Evolutionary conservation across 306 rosid genomes (phyloP).

Genomic region (Urtica urens): DNA sequence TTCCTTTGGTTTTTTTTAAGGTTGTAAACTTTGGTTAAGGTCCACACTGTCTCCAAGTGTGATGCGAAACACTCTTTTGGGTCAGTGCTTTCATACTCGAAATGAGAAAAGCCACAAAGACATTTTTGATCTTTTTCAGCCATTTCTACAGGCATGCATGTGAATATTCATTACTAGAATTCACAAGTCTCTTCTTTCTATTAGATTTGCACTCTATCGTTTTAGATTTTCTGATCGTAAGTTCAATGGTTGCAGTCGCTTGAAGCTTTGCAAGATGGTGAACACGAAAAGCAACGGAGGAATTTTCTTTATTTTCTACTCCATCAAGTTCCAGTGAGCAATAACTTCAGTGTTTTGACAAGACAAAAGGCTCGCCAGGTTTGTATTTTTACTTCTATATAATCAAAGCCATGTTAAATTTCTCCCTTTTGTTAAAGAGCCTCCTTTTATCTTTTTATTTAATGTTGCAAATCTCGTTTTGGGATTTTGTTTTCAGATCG

Average conservation of each 20-base stretch:
- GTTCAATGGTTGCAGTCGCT: constrained; percentile 59
- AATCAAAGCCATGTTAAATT: constrained; percentile 4
- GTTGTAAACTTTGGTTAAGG: constrained; percentile 97
- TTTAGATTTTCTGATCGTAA: constrained; percentile 5
- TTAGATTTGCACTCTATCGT: background rate
- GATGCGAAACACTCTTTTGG: constrained; percentile 90
- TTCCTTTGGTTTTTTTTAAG: constrained; percentile 34
- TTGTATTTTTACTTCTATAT: constrained; percentile 23
- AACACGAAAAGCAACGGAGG: constrained; percentile 90
- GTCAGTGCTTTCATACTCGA: constrained; percentile 90
- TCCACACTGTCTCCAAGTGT: constrained; percentile 82
- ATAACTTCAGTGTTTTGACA: constrained; percentile 77
- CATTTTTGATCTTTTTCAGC: constrained; percentile 88
- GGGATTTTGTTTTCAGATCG: constrained; percentile 62
- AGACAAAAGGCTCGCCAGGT: constrained; percentile 91
- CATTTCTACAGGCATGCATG: constrained; percentile 78
- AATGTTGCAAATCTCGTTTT: constrained; percentile 19
- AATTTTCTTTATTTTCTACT: constrained; percentile 93
- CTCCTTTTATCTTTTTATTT: constrained; percentile 6
- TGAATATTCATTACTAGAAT: constrained; percentile 15
- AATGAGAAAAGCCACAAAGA: constrained; percentile 93
- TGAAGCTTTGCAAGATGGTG: constrained; percentile 96
- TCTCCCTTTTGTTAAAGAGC: background rate
- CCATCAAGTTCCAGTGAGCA: constrained; percentile 91
- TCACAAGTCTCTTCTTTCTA: background rate